Base-by-base conservation (phyloP, 345 rosid species). In the Gossypium mustelinum region DNA sequence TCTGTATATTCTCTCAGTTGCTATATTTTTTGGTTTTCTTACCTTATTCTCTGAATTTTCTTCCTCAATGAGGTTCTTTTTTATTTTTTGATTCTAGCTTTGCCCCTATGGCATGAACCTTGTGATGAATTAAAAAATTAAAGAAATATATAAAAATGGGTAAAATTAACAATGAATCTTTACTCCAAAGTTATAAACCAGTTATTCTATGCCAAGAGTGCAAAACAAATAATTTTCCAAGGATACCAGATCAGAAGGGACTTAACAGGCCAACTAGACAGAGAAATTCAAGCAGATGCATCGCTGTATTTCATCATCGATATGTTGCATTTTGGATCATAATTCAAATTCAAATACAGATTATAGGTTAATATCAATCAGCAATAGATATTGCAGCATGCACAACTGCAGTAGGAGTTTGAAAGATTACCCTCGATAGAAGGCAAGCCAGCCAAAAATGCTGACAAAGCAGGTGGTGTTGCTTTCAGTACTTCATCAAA, bases 401-500 rank as follows among this genome's bases (percentile, higher is more conserved):
- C 72, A 56, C 27, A 61, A 41, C 51, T 3, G 54, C 52, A 41
- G 54, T 39, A 2, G 18, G 80, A 71, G 58, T 70, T 75, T 68
- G n/a, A 79, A 67, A 78, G 39, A 62, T 52, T 76, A 94, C 98
- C 97, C 70, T 92, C 97, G 52, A 88, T 81, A 24, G 56, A 63
- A 55, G 98, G 98, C 87, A 94, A 83, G 81, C 80, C 89, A 24
- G 90, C 87, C 80, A 92, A 80, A 85, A 94, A 88, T 27, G 94
- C 87, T 45, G 84, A 55, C 81, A 92, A 67, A 75, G 93, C 86
- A 74, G 96, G 91, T 29, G 98, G 92, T 76, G 97, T 86, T 51
- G 87, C 94, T 88, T 88, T 94, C 82, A 89, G 75, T 75, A 87
- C 77, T 71, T 92, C 98, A 57, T 88, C 92, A 67, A 84, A 74